phyloP scores from a whole-genome alignment of 2,329 filamentous ascomycete species.

The Graphilbum sp. region DNA sequence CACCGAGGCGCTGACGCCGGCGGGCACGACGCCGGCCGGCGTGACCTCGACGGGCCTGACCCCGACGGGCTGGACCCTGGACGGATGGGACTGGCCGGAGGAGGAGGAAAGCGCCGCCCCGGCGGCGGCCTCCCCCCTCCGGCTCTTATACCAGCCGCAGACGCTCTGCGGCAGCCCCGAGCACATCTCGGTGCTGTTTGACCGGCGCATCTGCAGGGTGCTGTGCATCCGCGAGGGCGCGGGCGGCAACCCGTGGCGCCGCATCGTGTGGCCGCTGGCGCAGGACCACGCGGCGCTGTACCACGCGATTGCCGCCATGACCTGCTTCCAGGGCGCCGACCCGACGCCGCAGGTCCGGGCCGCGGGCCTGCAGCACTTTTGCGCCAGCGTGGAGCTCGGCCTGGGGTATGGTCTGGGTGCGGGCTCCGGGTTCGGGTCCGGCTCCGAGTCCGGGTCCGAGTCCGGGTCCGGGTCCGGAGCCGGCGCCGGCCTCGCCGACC shows the following conservation, averaged over 20 bases:
- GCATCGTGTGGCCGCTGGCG: slow-evolving; percentile 3
- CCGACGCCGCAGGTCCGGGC: not conserved
- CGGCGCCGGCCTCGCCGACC: not conserved
- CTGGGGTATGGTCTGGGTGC: too few species aligned
- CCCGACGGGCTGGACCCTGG: too few species aligned
- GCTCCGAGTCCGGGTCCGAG: too few species aligned
- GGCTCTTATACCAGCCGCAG: not conserved
- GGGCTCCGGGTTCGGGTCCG: not conserved
- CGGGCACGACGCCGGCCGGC: too few species aligned
- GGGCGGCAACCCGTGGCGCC: slow-evolving; percentile 2
- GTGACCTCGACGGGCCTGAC: too few species aligned
- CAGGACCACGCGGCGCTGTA: slow-evolving; percentile 1
- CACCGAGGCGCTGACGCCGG: too few species aligned
- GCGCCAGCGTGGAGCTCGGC: slow-evolving; percentile 2
- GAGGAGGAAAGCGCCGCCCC: too few species aligned
- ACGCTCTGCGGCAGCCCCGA: slow-evolving; percentile 1
- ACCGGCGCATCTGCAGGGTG: slow-evolving; percentile 2
- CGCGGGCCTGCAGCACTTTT: not conserved
- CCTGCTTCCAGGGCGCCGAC: slow-evolving; percentile 3
- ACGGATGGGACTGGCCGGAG: too few species aligned
- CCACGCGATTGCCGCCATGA: slow-evolving; percentile 4
- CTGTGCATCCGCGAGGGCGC: slow-evolving; percentile 2
- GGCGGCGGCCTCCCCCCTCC: not conserved
- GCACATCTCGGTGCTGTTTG: slow-evolving; percentile 2
- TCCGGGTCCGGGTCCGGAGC: not conserved